phyloP scores from a whole-genome alignment of 2,329 filamentous ascomycete species.

The Beauveria varroae region DNA sequence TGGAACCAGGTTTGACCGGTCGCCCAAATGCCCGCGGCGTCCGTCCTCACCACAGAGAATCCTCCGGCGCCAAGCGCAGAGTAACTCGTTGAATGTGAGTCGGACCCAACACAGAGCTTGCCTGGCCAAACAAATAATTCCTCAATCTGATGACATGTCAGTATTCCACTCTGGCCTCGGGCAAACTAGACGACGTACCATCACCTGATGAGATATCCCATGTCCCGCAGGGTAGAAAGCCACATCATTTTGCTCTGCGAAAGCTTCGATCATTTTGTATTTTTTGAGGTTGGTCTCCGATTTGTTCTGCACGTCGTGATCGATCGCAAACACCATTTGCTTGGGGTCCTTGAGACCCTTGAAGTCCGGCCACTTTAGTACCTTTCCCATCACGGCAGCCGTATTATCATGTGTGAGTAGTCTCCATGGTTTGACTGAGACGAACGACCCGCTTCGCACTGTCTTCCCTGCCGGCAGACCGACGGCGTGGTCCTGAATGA shows the following conservation, averaged over 20 bases:
- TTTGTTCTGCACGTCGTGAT: constrained; percentile 86
- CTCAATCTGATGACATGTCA: constrained; percentile 51
- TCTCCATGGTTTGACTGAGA: constrained; percentile 61
- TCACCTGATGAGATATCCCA: constrained; percentile 87
- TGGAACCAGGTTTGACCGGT: constrained; percentile 75
- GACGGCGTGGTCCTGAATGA: constrained; percentile 75
- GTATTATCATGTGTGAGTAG: constrained; percentile 88
- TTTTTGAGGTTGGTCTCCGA: constrained; percentile 72
- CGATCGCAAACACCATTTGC: constrained; percentile 74
- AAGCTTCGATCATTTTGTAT: constrained; percentile 72
- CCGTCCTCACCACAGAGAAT: constrained; percentile 77
- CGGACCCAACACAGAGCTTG: constrained; percentile 71
- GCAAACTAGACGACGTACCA: constrained; percentile 28
- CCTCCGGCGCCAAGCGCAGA: constrained; percentile 63
- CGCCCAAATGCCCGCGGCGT: constrained; percentile 79
- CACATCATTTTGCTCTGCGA: constrained; percentile 71
- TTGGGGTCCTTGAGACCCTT: constrained; percentile 58
- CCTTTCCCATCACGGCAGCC: constrained; percentile 54
- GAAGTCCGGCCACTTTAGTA: constrained; percentile 46
- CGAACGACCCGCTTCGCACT: constrained; percentile 76
- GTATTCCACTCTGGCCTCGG: not conserved
- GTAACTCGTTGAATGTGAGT: constrained; percentile 76
- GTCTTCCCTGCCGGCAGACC: constrained; percentile 67
- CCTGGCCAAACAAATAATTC: constrained; percentile 79
- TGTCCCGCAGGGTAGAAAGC: constrained; percentile 69